Evolutionary conservation across 352 stramenopile species (phyloP).

Genomic region (Pythium coloratum): DNA sequence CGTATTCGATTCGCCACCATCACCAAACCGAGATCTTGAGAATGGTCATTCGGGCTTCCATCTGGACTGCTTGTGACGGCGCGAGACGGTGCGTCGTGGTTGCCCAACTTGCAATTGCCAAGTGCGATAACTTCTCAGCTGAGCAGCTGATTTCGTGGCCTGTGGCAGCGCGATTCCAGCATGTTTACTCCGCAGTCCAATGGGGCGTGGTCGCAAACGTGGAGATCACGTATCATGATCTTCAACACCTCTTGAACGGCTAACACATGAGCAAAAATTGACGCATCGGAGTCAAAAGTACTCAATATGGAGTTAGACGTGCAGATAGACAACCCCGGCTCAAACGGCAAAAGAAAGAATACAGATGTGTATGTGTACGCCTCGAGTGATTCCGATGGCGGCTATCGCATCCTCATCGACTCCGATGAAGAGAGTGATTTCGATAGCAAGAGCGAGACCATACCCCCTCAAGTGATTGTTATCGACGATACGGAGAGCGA

Average conservation of each 20-base stretch:
- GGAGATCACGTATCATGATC: slow-evolving; percentile 2
- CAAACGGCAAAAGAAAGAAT: too few species aligned
- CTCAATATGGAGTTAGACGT: too few species aligned
- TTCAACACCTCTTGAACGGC: background rate
- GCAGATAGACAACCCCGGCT: too few species aligned
- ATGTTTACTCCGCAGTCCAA: slow-evolving; percentile 6
- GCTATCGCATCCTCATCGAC: too few species aligned
- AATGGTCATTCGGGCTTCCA: slow-evolving; percentile 4
- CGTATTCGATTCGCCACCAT: slow-evolving; percentile 12
- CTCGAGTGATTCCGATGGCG: too few species aligned
- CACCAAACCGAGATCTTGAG: background rate
- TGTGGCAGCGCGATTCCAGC: slow-evolving; percentile 9
- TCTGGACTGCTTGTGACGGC: background rate
- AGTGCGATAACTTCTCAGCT: background rate
- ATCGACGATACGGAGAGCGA: too few species aligned
- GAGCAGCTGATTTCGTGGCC: slow-evolving; percentile 8
- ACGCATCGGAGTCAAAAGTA: too few species aligned
- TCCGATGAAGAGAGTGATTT: too few species aligned
- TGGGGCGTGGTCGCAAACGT: slow-evolving; percentile 14
- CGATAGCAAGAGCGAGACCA: too few species aligned
- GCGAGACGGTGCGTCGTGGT: slow-evolving; percentile 8
- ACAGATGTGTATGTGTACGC: too few species aligned
- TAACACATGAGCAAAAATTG: too few species aligned
- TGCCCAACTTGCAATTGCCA: slow-evolving; percentile 8
- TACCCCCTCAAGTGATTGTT: too few species aligned